Conservation (phyloP, 2,329 filamentous ascomycete species). For the Fusarium sp. region DNA sequence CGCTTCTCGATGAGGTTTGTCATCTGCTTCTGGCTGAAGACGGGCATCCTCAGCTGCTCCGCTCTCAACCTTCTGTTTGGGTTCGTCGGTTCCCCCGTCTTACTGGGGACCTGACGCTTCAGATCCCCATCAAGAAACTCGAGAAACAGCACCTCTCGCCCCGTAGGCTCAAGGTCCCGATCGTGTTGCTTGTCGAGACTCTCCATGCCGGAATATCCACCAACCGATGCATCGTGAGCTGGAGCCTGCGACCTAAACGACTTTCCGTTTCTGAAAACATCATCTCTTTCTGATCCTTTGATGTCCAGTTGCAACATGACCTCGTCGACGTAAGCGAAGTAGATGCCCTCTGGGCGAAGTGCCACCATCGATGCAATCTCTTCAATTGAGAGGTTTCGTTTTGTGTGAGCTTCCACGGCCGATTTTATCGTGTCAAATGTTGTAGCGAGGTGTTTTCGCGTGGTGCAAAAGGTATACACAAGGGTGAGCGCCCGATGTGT, state of each 20-base stretch:
- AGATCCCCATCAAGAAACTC: constrained; percentile 94
- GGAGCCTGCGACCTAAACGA: constrained; percentile 63
- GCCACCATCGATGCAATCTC: constrained; percentile 87
- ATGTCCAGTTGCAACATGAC: constrained; percentile 84
- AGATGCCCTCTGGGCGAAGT: constrained; percentile 81
- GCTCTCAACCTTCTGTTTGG: constrained; percentile 76
- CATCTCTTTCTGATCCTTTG: constrained; percentile 74
- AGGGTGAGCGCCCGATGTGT: constrained; percentile 89
- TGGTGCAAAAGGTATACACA: constrained; percentile 94
- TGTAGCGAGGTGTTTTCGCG: constrained; percentile 90
- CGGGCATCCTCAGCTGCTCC: constrained; percentile 89
- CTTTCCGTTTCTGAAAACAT: constrained; percentile 65
- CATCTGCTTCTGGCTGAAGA: constrained; percentile 94
- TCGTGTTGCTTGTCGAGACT: constrained; percentile 48
- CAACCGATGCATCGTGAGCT: constrained; percentile 67
- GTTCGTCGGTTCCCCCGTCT: constrained; percentile 77
- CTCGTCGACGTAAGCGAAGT: constrained; percentile 89
- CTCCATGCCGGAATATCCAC: constrained; percentile 65
- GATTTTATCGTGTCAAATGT: constrained; percentile 90
- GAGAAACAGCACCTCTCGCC: constrained; percentile 83
- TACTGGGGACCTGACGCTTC: constrained; percentile 80
- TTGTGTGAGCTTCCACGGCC: constrained; percentile 86
- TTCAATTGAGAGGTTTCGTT: constrained; percentile 74
- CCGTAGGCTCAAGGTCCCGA: constrained; percentile 41
- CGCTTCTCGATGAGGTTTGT: constrained; percentile 88